phyloP scores from a whole-genome alignment of 768 basidiomycete species.

The Coprinellus aureogranulatus region DNA sequence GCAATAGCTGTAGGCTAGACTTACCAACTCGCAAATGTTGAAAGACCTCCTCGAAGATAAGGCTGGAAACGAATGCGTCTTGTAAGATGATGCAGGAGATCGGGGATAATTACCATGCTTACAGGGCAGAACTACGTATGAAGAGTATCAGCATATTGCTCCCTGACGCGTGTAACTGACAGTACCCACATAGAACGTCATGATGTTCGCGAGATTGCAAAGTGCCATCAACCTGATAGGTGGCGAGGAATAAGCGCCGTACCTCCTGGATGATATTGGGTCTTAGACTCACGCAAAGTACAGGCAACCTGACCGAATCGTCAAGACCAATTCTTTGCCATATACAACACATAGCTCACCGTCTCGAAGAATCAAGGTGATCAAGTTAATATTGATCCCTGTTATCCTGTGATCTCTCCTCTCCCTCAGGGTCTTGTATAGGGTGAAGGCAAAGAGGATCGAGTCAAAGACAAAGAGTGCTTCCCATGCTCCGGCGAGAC shows the following conservation, averaged over 20 bases:
- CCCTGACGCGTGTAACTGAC: too few species aligned
- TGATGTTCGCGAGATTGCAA: constrained; percentile 47
- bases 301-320: constrained; percentile 45
- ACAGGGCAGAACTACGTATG: constrained; percentile 25
- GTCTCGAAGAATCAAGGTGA: constrained; percentile 46
- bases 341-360: constrained; percentile 31
- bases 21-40: constrained; percentile 50
- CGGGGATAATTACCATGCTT: constrained; percentile 2
- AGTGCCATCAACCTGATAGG: constrained; percentile 49
- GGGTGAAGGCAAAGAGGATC: constrained; percentile 45
- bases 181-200: constrained; percentile 36
- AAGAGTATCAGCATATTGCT: neutral
- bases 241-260: neutral
- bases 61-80: constrained; percentile 31
- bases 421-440: constrained; percentile 43
- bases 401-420: constrained; percentile 26
- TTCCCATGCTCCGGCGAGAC: constrained; percentile 45
- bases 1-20: constrained; percentile 11
- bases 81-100: neutral
- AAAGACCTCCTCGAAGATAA: constrained; percentile 42
- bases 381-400: constrained; percentile 29
- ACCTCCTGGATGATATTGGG: neutral
- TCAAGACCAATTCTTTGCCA: neutral
- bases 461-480: constrained; percentile 49
- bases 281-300: constrained; percentile 50